Evolutionary conservation across 1,284 basidiomycete species (phyloP).

Genomic region (Ustilago bromivora): DNA sequence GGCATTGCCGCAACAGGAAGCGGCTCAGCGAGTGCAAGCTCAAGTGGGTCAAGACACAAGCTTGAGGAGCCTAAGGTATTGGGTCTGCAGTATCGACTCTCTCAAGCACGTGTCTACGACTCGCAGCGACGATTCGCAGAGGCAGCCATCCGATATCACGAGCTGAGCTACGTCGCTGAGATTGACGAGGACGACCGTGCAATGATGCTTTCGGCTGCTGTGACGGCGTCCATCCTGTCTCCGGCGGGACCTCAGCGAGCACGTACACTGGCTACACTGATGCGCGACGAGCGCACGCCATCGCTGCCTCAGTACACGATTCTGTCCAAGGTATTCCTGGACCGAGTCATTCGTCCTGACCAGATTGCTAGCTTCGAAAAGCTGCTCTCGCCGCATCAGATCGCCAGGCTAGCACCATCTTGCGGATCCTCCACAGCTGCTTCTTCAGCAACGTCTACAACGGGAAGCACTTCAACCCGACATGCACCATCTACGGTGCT

Average conservation of each 20-base stretch:
- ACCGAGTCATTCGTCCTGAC: conserved; percentile 88
- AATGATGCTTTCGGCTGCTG: conserved; percentile 77
- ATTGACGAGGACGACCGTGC: conserved; percentile 55
- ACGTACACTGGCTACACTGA: conserved; percentile 88
- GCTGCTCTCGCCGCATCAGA: conserved; percentile 89
- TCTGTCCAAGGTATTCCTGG: conserved; percentile 95
- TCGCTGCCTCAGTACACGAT: conserved; percentile 87
- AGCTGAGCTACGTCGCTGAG: conserved; percentile 73
- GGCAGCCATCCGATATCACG: conserved; percentile 93
- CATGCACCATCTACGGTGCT: conserved; percentile 90
- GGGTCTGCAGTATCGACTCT: conserved; percentile 65
- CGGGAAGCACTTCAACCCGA: conserved; percentile 14
- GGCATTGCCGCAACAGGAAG: not conserved
- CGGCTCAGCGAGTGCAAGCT: conserved; percentile 2
- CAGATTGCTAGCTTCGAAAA: conserved; percentile 91
- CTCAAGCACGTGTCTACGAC: conserved; percentile 87
- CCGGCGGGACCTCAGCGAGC: conserved; percentile 96
- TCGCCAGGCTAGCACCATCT: conserved; percentile 80
- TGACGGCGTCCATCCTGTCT: conserved; percentile 95
- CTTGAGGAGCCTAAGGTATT: conserved; percentile 50
- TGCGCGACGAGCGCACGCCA: conserved; percentile 88
- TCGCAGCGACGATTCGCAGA: conserved; percentile 91
- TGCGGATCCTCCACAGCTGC: conserved; percentile 7
- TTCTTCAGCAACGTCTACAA: conserved; percentile 7
- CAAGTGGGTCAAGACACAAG: conserved; percentile 14